These are phyloP conservation scores for Nannochloris sp. DNA, from an alignment of 139 green algal species.

Conservation along the genomic window DNA sequence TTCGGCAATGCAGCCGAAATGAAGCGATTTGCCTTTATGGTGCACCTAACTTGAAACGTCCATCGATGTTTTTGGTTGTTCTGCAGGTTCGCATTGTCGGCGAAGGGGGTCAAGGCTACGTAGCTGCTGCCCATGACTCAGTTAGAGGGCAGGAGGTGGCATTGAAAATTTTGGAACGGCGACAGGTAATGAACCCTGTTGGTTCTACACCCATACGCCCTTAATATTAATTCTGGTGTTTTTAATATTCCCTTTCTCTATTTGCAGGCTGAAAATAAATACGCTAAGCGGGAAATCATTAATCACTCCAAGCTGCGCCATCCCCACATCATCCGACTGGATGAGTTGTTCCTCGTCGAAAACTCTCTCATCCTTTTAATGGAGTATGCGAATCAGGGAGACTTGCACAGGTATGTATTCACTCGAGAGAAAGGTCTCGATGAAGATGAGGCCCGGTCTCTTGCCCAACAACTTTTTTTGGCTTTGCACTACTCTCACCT, in stretches of 20 bases:
- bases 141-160: background rate
- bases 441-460: slow-evolving; percentile 70
- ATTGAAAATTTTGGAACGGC: background rate
- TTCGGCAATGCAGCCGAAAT: too few species aligned
- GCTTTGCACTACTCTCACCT: slow-evolving; percentile 92
- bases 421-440: slow-evolving; percentile 65
- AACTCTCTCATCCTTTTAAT: slow-evolving; percentile 70
- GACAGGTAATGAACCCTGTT: background rate
- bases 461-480: slow-evolving; percentile 88
- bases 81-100: background rate
- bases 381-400: slow-evolving; percentile 66
- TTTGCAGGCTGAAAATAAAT: slow-evolving; percentile 64
- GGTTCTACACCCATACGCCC: background rate
- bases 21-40: too few species aligned
- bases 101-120: background rate
- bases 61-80: background rate
- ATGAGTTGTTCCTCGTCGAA: slow-evolving; percentile 60
- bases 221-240: background rate
- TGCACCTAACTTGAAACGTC: too few species aligned
- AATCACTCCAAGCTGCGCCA: slow-evolving; percentile 87
- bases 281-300: slow-evolving; percentile 89
- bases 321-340: slow-evolving; percentile 87
- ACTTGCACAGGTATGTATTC: slow-evolving; percentile 64
- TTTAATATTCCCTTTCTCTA: background rate
- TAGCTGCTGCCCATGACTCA: background rate